phyloP scores from a whole-genome alignment of 2,329 filamentous ascomycete species.

The Verticillium longisporum region DNA sequence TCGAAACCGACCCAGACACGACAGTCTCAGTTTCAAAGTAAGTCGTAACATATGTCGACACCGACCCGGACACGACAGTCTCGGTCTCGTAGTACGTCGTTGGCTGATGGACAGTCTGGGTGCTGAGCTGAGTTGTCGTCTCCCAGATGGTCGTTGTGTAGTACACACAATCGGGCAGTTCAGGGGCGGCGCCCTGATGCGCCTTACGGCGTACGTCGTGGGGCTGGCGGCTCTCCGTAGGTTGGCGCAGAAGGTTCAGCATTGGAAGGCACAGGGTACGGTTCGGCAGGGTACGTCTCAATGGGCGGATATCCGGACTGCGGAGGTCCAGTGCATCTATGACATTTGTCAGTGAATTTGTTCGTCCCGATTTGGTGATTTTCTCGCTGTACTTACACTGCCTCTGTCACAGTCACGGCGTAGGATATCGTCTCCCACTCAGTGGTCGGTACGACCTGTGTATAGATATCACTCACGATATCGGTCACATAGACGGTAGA shows the following conservation, averaged over 20 bases:
- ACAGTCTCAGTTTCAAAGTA: too few relatives aligned
- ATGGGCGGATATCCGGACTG: neutral
- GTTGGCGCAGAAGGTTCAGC: neutral
- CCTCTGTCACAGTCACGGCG: constrained; percentile 10
- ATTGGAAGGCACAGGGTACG: constrained; percentile 1
- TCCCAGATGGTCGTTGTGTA: constrained; percentile 11
- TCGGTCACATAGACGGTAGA: neutral
- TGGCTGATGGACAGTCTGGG: constrained; percentile 4
- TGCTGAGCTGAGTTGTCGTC: constrained; percentile 10
- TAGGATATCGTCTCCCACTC: constrained; percentile 6
- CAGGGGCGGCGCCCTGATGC: neutral
- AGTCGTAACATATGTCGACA: constrained; percentile 8
- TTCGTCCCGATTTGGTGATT: neutral
- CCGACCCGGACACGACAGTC: neutral
- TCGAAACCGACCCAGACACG: too few relatives aligned
- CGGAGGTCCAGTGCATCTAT: neutral
- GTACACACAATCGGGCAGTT: constrained; percentile 9
- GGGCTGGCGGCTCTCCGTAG: neutral
- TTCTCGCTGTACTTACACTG: constrained; percentile 3
- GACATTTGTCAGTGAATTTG: neutral
- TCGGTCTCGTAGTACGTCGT: constrained; percentile 4
- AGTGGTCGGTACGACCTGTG: neutral
- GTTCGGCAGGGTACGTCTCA: neutral
- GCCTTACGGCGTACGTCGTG: constrained; percentile 1
- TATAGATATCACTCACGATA: neutral